Base-by-base conservation (phyloP, 192 early-diverging fungal species). In the Coemansia sp. region DNA sequence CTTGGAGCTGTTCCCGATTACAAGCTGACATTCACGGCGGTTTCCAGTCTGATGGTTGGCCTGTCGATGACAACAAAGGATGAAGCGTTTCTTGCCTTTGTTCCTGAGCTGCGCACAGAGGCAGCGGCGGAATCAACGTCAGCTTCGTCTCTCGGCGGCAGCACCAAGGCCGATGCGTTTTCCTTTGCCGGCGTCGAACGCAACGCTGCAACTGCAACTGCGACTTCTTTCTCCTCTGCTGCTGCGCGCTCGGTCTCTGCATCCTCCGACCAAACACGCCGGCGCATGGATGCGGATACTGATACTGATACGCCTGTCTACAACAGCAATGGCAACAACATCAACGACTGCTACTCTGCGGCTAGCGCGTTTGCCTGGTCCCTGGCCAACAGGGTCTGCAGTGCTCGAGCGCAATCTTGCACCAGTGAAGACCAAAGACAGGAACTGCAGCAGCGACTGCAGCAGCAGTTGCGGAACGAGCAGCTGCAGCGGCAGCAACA, bases 1-100 rank as follows among this genome's bases (percentile, higher is more conserved):
- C 32, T 32, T 32, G 32, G 32, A 4, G 32, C 32, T 4, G 32
- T 73, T 37, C 74, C 74, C 0, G 53, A 72, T 16, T 72, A 64
- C 56, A 71, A 71, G 49, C 64, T 81, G 18, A 41, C 79, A 5
- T 81, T 60, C 16, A 75, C 67, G 3, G 64, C 79, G 15, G 69
- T 81, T 16, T 72, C 79, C 43, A 75, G 73, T 8, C 47, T 81
- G 49, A 54, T 81, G 12, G 44, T 76, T 0, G 69, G 53, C 0
- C 37, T 81, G 60, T 42, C 58, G 0, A 39, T 75, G 10, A 74
- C 79, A 0, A 32, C 79, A 15, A 81, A 67, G 40, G 79, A 81
- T 62, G 69, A 65, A 49, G 49, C 69, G 18, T 76, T 76, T 19
- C 75, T 81, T 37, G 67, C 48, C 32, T 72, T 57, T 43, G 44